Percentiles rank a stretch among this genome's conserved stretches.
Conservation (phyloP, 306 rosid genomes). For the Delonix regia region DNA sequence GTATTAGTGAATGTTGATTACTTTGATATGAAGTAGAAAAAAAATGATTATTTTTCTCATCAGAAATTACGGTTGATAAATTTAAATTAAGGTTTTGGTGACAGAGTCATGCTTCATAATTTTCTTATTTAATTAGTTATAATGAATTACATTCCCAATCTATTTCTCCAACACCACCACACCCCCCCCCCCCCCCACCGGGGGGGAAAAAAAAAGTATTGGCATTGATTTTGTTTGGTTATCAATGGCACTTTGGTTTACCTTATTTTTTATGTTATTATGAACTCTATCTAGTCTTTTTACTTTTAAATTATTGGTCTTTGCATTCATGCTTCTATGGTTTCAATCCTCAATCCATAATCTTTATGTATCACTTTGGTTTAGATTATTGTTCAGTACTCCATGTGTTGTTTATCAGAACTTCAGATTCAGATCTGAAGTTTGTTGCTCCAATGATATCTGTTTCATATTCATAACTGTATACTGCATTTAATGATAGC, state of each 20-base stretch:
- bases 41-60: conserved; percentile 15
- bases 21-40: background rate
- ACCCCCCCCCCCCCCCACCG: no score
- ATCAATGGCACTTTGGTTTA: conserved; percentile 6
- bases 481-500: conserved; percentile 45
- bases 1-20: conserved; percentile 43
- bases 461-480: conserved; percentile 37
- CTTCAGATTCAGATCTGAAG: conserved; percentile 8
- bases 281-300: background rate
- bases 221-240: conserved; percentile 19
- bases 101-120: conserved; percentile 14
- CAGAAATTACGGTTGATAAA: conserved; percentile 25
- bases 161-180: no score
- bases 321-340: conserved; percentile 19
- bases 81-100: conserved; percentile 14
- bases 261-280: conserved; percentile 19
- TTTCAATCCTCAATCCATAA: background rate
- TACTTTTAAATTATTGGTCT: conserved; percentile 11
- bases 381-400: conserved; percentile 22
- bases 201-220: no score
- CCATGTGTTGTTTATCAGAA: conserved; percentile 1
- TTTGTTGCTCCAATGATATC: conserved; percentile 18
- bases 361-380: conserved; percentile 2
- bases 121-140: conserved; percentile 14
- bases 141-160: conserved; percentile 8